These are phyloP conservation scores for Crithidia mellificae DNA, from an alignment of 208 protist genomes.

Conservation along the genomic window DNA sequence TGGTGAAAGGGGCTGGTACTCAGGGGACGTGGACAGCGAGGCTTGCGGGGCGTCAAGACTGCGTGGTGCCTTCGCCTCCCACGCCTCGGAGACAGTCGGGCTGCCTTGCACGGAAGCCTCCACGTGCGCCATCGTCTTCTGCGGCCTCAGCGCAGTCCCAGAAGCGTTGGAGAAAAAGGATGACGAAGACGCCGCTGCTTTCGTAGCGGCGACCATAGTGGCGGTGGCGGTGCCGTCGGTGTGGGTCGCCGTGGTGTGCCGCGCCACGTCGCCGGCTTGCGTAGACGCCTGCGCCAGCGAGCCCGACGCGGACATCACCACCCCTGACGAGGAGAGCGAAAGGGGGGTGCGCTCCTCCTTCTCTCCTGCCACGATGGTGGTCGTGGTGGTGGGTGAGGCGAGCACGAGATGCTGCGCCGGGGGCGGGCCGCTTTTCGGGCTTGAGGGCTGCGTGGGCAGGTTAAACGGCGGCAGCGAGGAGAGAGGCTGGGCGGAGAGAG, in stretches of 20 bases:
- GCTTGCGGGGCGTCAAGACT: not conserved
- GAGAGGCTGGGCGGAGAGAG: not conserved
- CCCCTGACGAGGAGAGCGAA: not conserved
- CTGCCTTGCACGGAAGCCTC: not conserved
- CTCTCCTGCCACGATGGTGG: not conserved
- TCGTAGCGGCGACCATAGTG: too few species aligned
- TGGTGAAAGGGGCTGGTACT: not conserved
- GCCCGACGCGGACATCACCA: not conserved
- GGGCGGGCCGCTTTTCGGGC: not conserved
- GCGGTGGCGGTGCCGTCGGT: too few species aligned
- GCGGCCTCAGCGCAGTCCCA: not conserved
- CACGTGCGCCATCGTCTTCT: not conserved
- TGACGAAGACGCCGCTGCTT: not conserved
- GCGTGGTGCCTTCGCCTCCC: not conserved
- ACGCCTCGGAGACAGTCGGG: not conserved
- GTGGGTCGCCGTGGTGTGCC: too few species aligned
- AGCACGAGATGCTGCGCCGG: not conserved
- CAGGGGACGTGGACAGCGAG: not conserved
- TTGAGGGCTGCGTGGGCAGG: slow-evolving; percentile 2
- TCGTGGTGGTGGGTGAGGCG: not conserved
- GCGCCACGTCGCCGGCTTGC: too few species aligned
- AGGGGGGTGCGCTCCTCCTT: not conserved
- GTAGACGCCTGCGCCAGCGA: not conserved
- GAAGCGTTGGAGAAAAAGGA: too few species aligned
- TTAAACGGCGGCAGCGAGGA: slow-evolving; percentile 7